Evolutionary conservation across 345 rosid genomes (phyloP).

Genomic region (Litchi chinensis): DNA sequence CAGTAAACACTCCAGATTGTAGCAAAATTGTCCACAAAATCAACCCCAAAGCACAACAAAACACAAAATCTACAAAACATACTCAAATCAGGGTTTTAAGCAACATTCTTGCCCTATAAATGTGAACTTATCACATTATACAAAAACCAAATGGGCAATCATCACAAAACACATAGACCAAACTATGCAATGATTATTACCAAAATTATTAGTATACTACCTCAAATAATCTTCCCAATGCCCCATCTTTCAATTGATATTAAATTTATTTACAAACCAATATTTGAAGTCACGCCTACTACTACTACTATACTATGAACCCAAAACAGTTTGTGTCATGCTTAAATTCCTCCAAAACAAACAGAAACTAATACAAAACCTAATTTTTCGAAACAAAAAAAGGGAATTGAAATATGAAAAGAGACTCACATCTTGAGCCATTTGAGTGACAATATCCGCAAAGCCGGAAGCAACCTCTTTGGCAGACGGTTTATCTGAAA

Average conservation of each 20-base stretch:
- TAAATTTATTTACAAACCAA: no score
- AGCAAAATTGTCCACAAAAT: neutral
- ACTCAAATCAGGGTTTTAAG: neutral
- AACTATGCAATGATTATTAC: no score
- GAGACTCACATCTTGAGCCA: constrained; percentile 84
- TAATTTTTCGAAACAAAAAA: neutral
- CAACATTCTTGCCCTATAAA: neutral
- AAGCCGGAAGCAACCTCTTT: constrained; percentile 68
- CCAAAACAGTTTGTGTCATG: neutral
- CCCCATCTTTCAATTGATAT: no score
- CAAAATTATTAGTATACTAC: no score
- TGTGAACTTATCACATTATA: neutral
- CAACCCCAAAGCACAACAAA: neutral
- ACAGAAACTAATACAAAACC: neutral
- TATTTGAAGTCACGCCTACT: no score
- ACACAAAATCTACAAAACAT: neutral
- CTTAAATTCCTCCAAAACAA: constrained; percentile 5
- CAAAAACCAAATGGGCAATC: neutral
- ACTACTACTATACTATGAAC: neutral
- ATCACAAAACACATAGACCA: no score
- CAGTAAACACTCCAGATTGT: neutral
- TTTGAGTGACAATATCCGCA: constrained; percentile 84
- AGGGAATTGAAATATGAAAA: neutral
- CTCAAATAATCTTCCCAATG: no score
- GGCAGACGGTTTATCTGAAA: constrained; percentile 48